Evolutionary conservation across 441 rosid species (phyloP), one percentile per base, ranked within the genome.

Genomic region (Capsella rubella): DNA sequence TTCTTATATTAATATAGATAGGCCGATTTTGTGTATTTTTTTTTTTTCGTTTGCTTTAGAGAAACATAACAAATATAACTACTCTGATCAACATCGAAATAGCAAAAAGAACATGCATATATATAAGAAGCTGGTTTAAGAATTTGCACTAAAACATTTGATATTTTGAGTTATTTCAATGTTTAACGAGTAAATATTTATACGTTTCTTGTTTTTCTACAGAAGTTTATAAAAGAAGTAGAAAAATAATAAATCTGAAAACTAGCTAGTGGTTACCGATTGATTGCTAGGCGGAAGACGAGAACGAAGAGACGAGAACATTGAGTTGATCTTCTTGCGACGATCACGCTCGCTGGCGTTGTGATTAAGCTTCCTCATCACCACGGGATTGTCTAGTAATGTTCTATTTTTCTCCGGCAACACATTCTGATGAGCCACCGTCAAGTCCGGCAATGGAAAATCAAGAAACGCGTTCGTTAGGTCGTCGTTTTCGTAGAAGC

Each of bases 331-430:
- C 80, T 81, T 89, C 86, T 76, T 87, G 16, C 97, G 82, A 16
- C 93, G 89, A 32, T 83, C 77, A 10, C 95, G 87, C 71, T 89
- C 95, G 2, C 85, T 87, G 0, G 90, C 90, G 47, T 88, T 91
- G 80, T 91, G 95, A 37, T 84, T 83, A 43, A 89, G 83, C 82
- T 91, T 91, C 73, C 67, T 72, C 77, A 43, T 67, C 65, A 66
- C 47, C 10, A 50, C 29, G 5, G 63, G 67, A 43, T 51, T 66
- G 37, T 53, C 9, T 52, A 37, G 2, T 45, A 27, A n/a, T 21
- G 16, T 47, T 28, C 16, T 43, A 14, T 28, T 45, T n/a, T 8
- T 46, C 60, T 72, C 77, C 6, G 64, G 21, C n/a, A 66, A 55
- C 37, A 55, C 59, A 62, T 75, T 75, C 75, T 55, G 65, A 69